Base-by-base conservation (phyloP, 208 protist species). In the Tritrichomonas foetus region DNA sequence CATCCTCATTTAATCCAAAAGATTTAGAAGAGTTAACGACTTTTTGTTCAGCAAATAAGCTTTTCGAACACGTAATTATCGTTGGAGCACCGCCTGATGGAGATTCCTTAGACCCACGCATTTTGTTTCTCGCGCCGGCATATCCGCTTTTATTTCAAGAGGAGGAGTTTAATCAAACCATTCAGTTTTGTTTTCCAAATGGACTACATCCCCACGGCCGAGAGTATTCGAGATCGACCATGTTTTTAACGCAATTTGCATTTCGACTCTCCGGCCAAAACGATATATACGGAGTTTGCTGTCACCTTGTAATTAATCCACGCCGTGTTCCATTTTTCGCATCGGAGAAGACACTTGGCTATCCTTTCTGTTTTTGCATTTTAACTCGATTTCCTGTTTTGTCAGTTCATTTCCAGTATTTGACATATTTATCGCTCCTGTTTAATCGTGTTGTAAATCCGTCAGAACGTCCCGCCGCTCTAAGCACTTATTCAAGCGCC, bases 331-430 rank as follows among this genome's bases (percentile, higher is more conserved):
- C 78, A 57, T 89, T 53, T 53, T 89, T 89, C 39, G 41, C 47
- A n/a, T 57, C 22, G 11, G 47, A 89, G 39, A 11, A 53, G 39
- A 57, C 41, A 0, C 20, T 22, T 57, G 11, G 14, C 53, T 89
- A 89, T 89, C 78, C 78, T n/a, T 89, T 89, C 39, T 44, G 22
- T 57, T 89, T 89, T 50, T 89, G 78, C 16, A 16, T 89, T 27
- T 5, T 89, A 20, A 39, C 78, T 0, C 39, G 20, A 1, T 57
- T 39, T 16, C 78, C 78, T 33, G 39, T 89, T 57, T 36, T 89
- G 8, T 53, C 78, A 14, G 9, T 16, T 27, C 78, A 57, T 36
- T 89, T 89, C 30, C 47, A 89, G 30, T 89, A 47, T 36, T 30
- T 89, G 41, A 47, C 53, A 22, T 61, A 61, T 61, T 61, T 61